phyloP scores from a whole-genome alignment of 495 filamentous ascomycete genomes.

The Lepidopterella palustris region DNA sequence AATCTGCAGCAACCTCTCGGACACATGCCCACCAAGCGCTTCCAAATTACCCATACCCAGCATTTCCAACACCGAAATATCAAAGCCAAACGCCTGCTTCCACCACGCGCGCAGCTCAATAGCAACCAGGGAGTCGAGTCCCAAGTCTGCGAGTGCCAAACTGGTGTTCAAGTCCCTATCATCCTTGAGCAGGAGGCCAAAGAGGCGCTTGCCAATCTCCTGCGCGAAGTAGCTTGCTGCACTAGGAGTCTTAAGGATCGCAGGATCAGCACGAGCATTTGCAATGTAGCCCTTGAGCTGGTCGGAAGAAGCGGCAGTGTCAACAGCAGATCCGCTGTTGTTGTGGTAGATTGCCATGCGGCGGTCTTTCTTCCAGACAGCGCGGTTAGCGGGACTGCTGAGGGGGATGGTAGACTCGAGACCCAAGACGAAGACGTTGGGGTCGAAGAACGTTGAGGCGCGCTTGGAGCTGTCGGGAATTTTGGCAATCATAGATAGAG shows the following conservation, averaged over 20 bases:
- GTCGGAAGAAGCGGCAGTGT: not conserved
- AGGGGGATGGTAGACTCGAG: not conserved
- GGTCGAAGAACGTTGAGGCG: not conserved
- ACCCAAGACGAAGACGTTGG: not conserved
- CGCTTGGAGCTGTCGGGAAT: not conserved
- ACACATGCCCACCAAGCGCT: constrained; percentile 31
- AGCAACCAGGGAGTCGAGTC: constrained; percentile 44
- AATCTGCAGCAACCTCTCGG: constrained; percentile 3
- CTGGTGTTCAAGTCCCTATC: not conserved
- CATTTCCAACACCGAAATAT: constrained; percentile 40
- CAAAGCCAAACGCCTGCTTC: constrained; percentile 33
- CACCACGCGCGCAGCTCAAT: constrained; percentile 47
- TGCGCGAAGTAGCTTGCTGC: not conserved
- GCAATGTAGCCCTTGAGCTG: not conserved
- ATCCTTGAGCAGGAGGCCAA: not conserved
- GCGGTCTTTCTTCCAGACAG: not conserved
- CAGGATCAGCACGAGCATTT: not conserved
- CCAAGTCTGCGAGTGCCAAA: not conserved
- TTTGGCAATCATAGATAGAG: not conserved
- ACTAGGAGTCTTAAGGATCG: not conserved
- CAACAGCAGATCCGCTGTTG: not conserved
- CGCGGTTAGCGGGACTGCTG: not conserved
- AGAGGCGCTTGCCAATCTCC: not conserved
- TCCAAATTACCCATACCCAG: constrained; percentile 31
- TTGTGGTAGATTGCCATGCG: not conserved